Evolutionary conservation across 441 rosid species (phyloP), one percentile per base, ranked within the genome.

Genomic region (Populus hybrid): DNA sequence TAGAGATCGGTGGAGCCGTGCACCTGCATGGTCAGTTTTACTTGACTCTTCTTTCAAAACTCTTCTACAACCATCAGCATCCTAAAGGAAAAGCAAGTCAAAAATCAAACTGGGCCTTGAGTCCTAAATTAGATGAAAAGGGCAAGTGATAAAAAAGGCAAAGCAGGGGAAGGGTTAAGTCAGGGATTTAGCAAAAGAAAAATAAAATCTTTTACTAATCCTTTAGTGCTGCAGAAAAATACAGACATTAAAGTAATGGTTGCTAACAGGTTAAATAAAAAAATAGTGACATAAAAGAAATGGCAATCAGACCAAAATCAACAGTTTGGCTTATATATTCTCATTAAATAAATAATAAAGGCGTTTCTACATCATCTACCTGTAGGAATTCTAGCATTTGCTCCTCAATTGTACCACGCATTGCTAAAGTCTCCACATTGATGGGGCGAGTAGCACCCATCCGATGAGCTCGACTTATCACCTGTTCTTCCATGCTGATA

Each of bases 381-480:
- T 89, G 88, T 72, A 95, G 85, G 86, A 94, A 91, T 75, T 86
- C 88, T 80, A 95, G 61, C 98, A 96, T 96, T 82, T 91, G 98
- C 85, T 94, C 96, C 86, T 96, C 98, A 65, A 96, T 91, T 26
- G 99, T 92, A 76, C 97, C 94, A 77, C 85, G 84, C 98, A 96
- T 96, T 12, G 93, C 92, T 80, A 96, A 80, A 72, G 98, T 94
- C 81, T 96, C 98, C 69, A 96, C 99, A 66, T 87, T 79, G 84
- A 94, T 90, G 74, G 99, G 97, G 72, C 97, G 92, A 70, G 89
- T 87, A 71, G 99, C 98, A 36, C 99, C 99, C 99, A 96, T 91
- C 77, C 99, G 86, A 83, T 94, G 98, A 80, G 98, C 99, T 36
- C 98, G 98, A 80, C 98, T 96, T 32, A 96, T 92, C 69, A 96